Evolutionary conservation across 352 stramenopile genomes (phyloP), one percentile per base, ranked within the genome.

Genomic region (Pythium rhizo-oryzae): DNA sequence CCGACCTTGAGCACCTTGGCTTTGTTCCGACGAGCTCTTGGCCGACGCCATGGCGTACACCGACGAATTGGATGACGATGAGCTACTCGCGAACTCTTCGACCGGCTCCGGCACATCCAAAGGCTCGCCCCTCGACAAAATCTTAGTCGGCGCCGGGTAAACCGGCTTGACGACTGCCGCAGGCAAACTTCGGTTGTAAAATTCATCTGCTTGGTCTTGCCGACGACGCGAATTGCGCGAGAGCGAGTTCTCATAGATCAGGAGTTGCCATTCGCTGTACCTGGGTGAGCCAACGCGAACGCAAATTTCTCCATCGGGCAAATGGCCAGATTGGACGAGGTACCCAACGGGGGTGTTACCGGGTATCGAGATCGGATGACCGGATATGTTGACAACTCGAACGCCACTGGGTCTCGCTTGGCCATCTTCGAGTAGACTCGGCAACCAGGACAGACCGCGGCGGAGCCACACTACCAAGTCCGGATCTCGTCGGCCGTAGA

Each of bases 241-340:
- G 37, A 15, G 8, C 37, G 37, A 43, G 15, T 43, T 44, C n/a
- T 61, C 35, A 21, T 61, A 52, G 9, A 39, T n/a, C 19, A 61
- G 39, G 8, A 43, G 1, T 43, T 43, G 37, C 37, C 37, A 43
- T 15, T 43, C 37, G 9, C 51, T 28, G 25, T 64, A 64, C 43
- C 43, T 54, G 23, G 18, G 7, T 4, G 41, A 55, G 19, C 44
- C 44, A 15, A 44, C 39, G 18, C 57, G 57, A 15, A 44, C 57
- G 23, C 57, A 41, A 6, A 19, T 18, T 33, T 64, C 44, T n/a
- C 57, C 44, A 15, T 44, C 15, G 16, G 57, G 57, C 4, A 64
- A 23, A 44, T 64, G 57, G 28, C 44, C 57, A 13, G 11, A n/a
- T 25, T 64, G 41, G 44, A 64, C 44, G 4, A 64, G 33, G 39